Evolutionary conservation across 768 basidiomycete species (phyloP).

Genomic region (Coprinopsis marcescibilis): DNA sequence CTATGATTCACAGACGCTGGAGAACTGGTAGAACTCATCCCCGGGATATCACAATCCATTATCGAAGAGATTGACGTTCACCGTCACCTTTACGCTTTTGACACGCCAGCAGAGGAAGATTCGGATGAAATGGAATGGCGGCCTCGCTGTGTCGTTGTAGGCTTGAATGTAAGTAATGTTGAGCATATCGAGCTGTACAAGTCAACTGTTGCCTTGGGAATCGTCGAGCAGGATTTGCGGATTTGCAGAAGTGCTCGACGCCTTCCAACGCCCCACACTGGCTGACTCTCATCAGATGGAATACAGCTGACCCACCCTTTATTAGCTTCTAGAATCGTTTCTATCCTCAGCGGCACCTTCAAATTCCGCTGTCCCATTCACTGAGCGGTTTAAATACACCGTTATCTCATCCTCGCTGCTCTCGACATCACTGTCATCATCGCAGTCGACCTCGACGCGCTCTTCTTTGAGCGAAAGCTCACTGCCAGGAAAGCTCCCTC

Average conservation of each 20-base stretch:
- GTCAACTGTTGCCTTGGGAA: background rate
- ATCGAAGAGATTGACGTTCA: conserved; percentile 33
- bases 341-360: conserved; percentile 30
- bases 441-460: conserved; percentile 25
- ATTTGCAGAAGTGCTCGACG: background rate
- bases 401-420: conserved; percentile 76
- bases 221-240: background rate
- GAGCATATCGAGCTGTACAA: too few species aligned
- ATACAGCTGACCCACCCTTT: conserved; percentile 6
- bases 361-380: conserved; percentile 43
- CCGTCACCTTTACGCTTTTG: conserved; percentile 15
- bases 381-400: conserved; percentile 80
- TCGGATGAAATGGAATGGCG: conserved; percentile 32
- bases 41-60: conserved; percentile 42
- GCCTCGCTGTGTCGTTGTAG: conserved; percentile 27
- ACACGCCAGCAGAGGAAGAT: conserved; percentile 17
- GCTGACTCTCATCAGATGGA: background rate
- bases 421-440: conserved; percentile 46
- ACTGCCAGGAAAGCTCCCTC: conserved; percentile 42
- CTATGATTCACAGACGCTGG: conserved; percentile 44
- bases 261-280: background rate
- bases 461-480: conserved; percentile 26
- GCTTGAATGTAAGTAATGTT: conserved; percentile 41
- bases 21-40: conserved; percentile 48
- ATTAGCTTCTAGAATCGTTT: conserved; percentile 33